Percentiles rank a stretch among this genome's conserved stretches.
These are phyloP conservation scores for Cytospora paraplurivora DNA, from an alignment of 2,329 filamentous ascomycete species.

Conservation along the genomic window DNA sequence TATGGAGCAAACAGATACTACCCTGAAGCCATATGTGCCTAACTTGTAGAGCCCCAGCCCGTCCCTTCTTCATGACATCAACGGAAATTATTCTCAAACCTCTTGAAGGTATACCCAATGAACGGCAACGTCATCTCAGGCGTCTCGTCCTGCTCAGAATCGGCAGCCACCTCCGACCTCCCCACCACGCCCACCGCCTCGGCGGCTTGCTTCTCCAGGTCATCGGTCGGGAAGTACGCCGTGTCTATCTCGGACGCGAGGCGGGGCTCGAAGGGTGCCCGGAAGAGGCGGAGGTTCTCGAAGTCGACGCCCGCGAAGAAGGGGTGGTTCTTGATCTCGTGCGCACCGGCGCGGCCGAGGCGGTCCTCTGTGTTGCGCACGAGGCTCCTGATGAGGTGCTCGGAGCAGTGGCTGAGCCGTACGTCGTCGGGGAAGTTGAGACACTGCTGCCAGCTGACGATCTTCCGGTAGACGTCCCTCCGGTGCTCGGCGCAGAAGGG, in stretches of 20 bases:
- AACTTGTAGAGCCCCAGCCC: not conserved
- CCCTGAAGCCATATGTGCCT: not conserved
- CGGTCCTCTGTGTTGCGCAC: constrained; percentile 72
- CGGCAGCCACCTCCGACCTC: constrained; percentile 3
- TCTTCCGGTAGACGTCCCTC: constrained; percentile 78
- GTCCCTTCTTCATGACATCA: not conserved
- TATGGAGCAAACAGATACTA: not conserved
- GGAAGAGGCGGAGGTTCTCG: constrained; percentile 70
- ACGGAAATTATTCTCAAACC: constrained; percentile 31
- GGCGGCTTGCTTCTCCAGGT: constrained; percentile 62
- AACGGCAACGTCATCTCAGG: constrained; percentile 33
- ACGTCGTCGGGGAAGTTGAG: constrained; percentile 77
- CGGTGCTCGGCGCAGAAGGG: constrained; percentile 79
- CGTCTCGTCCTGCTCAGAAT: constrained; percentile 25
- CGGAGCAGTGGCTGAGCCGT: constrained; percentile 67
- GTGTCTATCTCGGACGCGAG: constrained; percentile 73
- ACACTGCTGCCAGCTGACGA: constrained; percentile 75
- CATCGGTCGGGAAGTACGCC: constrained; percentile 77
- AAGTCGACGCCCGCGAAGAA: constrained; percentile 79
- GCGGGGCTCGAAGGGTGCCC: constrained; percentile 75
- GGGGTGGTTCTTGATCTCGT: constrained; percentile 72
- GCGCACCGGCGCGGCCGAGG: constrained; percentile 68
- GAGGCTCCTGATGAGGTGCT: constrained; percentile 72
- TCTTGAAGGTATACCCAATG: constrained; percentile 34
- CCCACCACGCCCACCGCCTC: constrained; percentile 23